Evolutionary conservation across 225 moss, liverwort and hornwort species (phyloP).

Genomic region (Rhytidiadelphus loreus): DNA sequence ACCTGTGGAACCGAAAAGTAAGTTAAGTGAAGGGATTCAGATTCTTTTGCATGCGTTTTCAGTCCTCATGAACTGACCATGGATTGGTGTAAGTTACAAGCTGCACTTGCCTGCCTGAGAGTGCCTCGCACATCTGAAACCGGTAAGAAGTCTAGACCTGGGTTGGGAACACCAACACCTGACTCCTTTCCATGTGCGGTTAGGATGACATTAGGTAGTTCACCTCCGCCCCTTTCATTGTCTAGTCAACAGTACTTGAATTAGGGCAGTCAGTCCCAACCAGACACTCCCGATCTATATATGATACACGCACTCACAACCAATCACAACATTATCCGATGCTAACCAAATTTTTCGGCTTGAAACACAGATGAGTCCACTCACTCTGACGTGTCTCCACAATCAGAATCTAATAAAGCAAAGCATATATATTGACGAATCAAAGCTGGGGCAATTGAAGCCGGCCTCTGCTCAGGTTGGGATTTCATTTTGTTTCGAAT

Average conservation of each 20-base stretch:
- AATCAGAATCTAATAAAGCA: background rate
- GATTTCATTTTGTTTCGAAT: background rate
- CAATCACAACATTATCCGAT: background rate
- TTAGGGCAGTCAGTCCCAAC: background rate
- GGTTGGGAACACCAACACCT: background rate
- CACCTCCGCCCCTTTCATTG: background rate
- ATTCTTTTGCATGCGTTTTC: background rate
- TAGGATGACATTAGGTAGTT: background rate
- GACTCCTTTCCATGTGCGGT: background rate
- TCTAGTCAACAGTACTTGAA: background rate
- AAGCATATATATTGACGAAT: background rate
- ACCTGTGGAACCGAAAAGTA: background rate
- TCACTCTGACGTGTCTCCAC: background rate
- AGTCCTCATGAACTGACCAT: background rate
- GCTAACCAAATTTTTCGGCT: too few relatives aligned
- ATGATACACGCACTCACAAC: background rate
- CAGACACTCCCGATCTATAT: background rate
- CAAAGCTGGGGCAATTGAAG: background rate
- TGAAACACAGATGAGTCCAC: background rate
- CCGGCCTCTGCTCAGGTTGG: background rate
- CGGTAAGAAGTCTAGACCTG: background rate
- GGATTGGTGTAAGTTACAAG: background rate
- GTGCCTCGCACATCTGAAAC: background rate
- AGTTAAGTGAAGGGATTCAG: background rate
- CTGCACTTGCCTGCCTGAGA: background rate